Base-by-base conservation (phyloP, 2,329 filamentous ascomycete genomes). In the Aspergillus chevalieri region DNA sequence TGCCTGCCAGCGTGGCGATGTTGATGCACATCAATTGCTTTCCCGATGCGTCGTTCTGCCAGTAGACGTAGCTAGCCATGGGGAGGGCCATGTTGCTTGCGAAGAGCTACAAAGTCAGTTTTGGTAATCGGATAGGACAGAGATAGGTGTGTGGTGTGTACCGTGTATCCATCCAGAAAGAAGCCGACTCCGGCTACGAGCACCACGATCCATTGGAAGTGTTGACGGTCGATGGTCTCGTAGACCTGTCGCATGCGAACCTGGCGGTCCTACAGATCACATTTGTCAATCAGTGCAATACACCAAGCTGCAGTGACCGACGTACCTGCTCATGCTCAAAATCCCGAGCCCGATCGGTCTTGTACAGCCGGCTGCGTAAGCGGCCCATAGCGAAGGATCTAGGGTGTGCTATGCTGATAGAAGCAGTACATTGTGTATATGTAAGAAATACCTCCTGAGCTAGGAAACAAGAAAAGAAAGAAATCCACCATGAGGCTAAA, bases 21-120 rank as follows among this genome's bases (percentile, higher is more conserved):
- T 74, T 75, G 58, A 78, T 71, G 28, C 65, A 65, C 3, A 69
- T 70, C 5, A 70, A 52, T 15, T 62, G 60, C 38, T 62, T 58
- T 4, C 66, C 65, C 3, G 67, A 61, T 44, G 55, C 58, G 4
- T 70, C 65, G 17, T 72, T 58, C 26, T 58, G 56, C 72, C 74
- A 78, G 60, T 77, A 78, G 22, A 77, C 70, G 48, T 73, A 72
- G 21, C 65, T 65, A 8, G 78, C 64, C 65, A 76, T 74, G 0
- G 76, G 75, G 4, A 77, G 59, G n/a, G 75, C 71, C 52, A 76
- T 71, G 42, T 78, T 78, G 51, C 69, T 74, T 14, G 74, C 74
- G 57, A 78, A 78, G 9, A 78, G 62, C 63, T 72, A 44, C 51
- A 52, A 33, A 21, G 4, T 22, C 10, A 9, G 36, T 6, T 24